Evolutionary conservation across 495 filamentous ascomycete genomes (phyloP).

Genomic region (Penicillium robsamsonii): DNA sequence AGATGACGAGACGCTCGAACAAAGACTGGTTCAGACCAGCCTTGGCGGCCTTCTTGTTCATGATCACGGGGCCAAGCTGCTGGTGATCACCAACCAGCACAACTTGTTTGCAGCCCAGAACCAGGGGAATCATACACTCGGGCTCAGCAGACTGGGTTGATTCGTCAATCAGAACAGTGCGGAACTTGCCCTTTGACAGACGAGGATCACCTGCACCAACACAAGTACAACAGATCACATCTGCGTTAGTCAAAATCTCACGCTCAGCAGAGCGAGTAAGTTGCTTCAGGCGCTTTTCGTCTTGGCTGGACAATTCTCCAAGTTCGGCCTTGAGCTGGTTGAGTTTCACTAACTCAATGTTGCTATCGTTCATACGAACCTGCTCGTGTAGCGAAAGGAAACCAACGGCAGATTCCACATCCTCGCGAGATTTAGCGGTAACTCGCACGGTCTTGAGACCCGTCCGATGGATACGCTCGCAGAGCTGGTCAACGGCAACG

Average conservation of each 20-base stretch:
- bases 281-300: constrained; percentile 97
- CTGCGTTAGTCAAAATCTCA: constrained; percentile 91
- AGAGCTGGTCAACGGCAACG: constrained; percentile 97
- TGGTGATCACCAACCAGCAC: constrained; percentile 98
- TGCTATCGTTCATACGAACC: constrained; percentile 95
- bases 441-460: constrained; percentile 96
- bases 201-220: constrained; percentile 97
- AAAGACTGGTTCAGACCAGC: constrained; percentile 96
- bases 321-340: constrained; percentile 87
- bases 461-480: constrained; percentile 93
- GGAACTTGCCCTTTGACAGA: constrained; percentile 93
- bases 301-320: constrained; percentile 90
- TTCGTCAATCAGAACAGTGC: constrained; percentile 96
- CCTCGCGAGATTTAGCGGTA: constrained; percentile 96
- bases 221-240: constrained; percentile 99
- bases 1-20: constrained; percentile 92
- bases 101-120: constrained; percentile 96
- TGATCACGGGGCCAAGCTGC: constrained; percentile 97
- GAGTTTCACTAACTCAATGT: constrained; percentile 87
- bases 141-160: constrained; percentile 99
- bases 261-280: constrained; percentile 90
- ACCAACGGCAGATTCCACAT: constrained; percentile 94
- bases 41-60: constrained; percentile 99
- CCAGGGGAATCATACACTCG: constrained; percentile 98
- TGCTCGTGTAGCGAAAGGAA: constrained; percentile 96